Base-by-base conservation (phyloP, 257 asterid species). In the Primulina eburnea region DNA sequence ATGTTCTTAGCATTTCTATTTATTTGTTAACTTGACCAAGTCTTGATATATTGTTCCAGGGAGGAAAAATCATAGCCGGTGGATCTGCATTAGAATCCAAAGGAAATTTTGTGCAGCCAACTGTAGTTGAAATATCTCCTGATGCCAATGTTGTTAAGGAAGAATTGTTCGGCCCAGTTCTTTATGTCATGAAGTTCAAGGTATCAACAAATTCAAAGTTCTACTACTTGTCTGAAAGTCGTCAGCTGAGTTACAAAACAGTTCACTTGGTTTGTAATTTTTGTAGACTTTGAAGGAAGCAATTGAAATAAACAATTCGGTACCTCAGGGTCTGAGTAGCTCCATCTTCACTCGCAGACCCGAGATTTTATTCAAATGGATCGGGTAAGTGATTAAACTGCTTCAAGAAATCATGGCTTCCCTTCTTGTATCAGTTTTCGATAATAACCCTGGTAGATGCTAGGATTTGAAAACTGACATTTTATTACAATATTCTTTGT, bases 261-360 rank as follows among this genome's bases (percentile, higher is more conserved):
- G 64, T 69, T 18, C 38, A 26, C 52, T 21, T 33, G 32, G 62
- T 73, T 43, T 35, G 50, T 34, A 20, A 63, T 67, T 68, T 68
- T 66, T 82, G 83, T 93, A 94, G 99, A 94, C 88, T 29, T 76
- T 89, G 53, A 82, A 91, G 76, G 99, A 94, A 73, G 99, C 97
- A 24, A 84, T 94, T 73, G 92, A 84, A 69, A 89, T 91, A 47
- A 86, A 94, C 86, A 94, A 94, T 79, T 94, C 97, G 7, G 99
- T 94, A 32, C 99, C 99, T 76, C 99, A 94, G 82, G 99, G 99
- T 67, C 88, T 94, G 11, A 94, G 99, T 69, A 94, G 99, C 78
- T 91, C 99, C 79, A 94, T 94, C 89, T 91, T 91, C 95, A 86
- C 99, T 38, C 84, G 77, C 72, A 79, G 70, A 34, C 97, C 99